Conservation (phyloP, 495 filamentous ascomycete genomes). For the Aspergillus kassunensis region DNA sequence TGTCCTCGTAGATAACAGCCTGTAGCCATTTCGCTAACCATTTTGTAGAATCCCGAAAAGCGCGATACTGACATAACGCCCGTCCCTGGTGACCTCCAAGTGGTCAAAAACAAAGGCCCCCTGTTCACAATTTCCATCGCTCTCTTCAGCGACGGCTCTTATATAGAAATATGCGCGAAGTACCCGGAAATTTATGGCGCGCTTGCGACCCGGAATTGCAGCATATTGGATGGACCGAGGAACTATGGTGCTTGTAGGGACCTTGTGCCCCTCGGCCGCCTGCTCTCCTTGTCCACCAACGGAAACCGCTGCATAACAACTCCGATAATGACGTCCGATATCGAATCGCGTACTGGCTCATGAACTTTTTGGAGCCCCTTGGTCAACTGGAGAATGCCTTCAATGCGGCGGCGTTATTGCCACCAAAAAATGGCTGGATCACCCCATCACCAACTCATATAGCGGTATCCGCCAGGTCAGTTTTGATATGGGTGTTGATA, state of each 20-base stretch:
- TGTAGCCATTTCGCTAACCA: not conserved
- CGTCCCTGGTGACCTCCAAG: not conserved
- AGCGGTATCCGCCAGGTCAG: not conserved
- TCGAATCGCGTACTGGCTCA: not conserved
- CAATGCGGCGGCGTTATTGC: not conserved
- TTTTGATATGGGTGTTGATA: not conserved
- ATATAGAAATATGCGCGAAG: too few relatives aligned
- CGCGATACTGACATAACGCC: not conserved
- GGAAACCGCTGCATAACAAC: not conserved
- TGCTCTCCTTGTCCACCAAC: too few relatives aligned
- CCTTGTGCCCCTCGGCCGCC: too few relatives aligned
- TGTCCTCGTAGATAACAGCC: not conserved
- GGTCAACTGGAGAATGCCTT: not conserved
- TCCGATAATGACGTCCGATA: not conserved
- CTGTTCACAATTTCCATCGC: conserved; percentile 23
- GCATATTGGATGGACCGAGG: too few relatives aligned
- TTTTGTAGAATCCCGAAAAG: not conserved
- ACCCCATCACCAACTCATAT: not conserved
- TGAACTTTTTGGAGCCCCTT: not conserved
- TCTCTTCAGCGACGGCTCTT: too few relatives aligned
- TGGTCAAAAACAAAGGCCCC: conserved; percentile 18
- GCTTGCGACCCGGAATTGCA: too few relatives aligned
- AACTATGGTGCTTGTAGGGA: too few relatives aligned
- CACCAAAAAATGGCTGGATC: not conserved
- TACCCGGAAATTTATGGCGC: too few relatives aligned